Evolutionary conservation across 257 asterid genomes (phyloP), one percentile per base, ranked within the genome.

Genomic region (Scutellaria baicalensis): DNA sequence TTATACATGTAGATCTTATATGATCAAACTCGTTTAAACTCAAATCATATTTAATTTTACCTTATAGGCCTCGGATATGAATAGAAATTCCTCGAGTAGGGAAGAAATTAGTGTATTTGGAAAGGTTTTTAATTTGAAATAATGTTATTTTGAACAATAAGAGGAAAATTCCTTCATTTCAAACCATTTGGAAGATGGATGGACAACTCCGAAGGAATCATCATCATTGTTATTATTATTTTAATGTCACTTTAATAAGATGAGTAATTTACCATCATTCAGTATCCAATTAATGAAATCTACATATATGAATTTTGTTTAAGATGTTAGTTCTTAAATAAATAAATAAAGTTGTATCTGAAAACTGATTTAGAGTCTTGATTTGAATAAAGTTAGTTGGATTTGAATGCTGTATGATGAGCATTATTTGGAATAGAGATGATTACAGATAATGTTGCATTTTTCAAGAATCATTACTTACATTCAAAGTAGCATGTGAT

Each of bases 401-500:
- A 51, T 64, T 42, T 42, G 59, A 62, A 42, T 18, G 42, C n/a
- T 20, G n/a, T 23, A 9, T 23, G 11, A 23, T 65, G 50, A 5
- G 39, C n/a, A n/a, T n/a, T 6, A 11, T 31, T 54, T 55, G 57
- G 16, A 11, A 10, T 65, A 17, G 14, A 43, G 71, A 75, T 75
- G 42, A 62, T 62, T 42, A 12, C 36, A 64, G 50, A 21, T 55
- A 36, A 64, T 61, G 62, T 38, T 16, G 44, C 38, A 43, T 68
- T 75, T 75, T 69, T 59, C 35, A 54, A 72, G 71, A 63, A 72
- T 40, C 59, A 52, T 72, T 72, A 39, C 38, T 43, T 45, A 55
- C 49, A 65, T 54, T 54, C 45, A 64, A 63, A 63, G 71, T 52
- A 55, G 17, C 79, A 75, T 69, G 79, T 75, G 71, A 60, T 61